phyloP scores from a whole-genome alignment of 768 basidiomycete species.

The Piloderma croceum region DNA sequence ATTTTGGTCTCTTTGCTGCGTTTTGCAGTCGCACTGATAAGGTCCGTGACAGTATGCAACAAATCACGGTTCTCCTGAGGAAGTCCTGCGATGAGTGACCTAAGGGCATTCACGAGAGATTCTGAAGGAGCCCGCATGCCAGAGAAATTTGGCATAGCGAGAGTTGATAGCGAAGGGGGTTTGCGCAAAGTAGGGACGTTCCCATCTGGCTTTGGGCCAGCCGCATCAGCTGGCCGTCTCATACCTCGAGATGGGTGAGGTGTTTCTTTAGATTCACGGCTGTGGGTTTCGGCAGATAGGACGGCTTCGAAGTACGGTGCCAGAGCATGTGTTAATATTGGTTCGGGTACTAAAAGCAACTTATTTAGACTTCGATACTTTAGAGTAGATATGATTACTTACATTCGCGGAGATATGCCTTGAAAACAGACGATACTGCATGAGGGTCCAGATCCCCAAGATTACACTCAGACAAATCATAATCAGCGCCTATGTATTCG shows the following conservation, averaged over 20 bases:
- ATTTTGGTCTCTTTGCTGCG: slow-evolving; percentile 77
- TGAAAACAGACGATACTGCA: slow-evolving; percentile 89
- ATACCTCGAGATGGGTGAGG: slow-evolving; percentile 9
- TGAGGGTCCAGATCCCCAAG: slow-evolving; percentile 92
- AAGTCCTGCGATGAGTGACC: slow-evolving; percentile 58
- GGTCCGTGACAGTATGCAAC: slow-evolving; percentile 72
- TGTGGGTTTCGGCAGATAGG: slow-evolving; percentile 48
- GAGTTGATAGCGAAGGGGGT: slow-evolving; percentile 73
- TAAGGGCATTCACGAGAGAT: slow-evolving; percentile 50
- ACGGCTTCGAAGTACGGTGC: slow-evolving; percentile 76
- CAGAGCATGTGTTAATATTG: slow-evolving; percentile 70
- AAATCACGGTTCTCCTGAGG: slow-evolving; percentile 81
- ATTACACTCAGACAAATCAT: slow-evolving; percentile 68
- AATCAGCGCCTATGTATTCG: slow-evolving; percentile 65
- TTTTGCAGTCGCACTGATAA: slow-evolving; percentile 71
- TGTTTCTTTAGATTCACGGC: slow-evolving; percentile 1
- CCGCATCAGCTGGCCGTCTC: slow-evolving; percentile 31
- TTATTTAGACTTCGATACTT: slow-evolving; percentile 6
- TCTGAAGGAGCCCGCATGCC: slow-evolving; percentile 58
- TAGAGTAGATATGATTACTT: slow-evolving; percentile 40
- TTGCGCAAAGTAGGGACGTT: slow-evolving; percentile 50
- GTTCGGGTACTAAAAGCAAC: slow-evolving; percentile 68
- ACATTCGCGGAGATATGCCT: slow-evolving; percentile 90
- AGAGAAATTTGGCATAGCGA: slow-evolving; percentile 65
- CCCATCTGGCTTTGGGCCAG: slow-evolving; percentile 30